phyloP scores from a whole-genome alignment of 805 yeast genomes.

The Tetrapisispora taiwanensis region DNA sequence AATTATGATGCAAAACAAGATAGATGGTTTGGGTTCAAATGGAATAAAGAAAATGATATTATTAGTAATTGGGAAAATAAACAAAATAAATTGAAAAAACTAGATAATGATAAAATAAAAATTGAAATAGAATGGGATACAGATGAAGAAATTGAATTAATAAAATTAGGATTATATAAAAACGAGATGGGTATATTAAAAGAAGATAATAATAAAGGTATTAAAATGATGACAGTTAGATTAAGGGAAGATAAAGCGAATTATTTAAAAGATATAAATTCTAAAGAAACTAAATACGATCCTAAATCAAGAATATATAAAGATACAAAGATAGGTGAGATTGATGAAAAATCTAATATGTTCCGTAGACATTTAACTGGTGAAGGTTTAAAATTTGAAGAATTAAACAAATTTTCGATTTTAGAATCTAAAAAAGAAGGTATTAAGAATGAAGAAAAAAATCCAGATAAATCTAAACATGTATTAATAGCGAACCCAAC shows the following conservation, averaged over 20 bases:
- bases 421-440: constrained; percentile 28
- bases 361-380: constrained; percentile 48
- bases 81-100: constrained; percentile 5
- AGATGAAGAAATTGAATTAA: constrained; percentile 36
- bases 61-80: constrained; percentile 34
- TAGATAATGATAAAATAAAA: constrained; percentile 3
- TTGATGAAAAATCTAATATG: constrained; percentile 33
- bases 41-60: constrained; percentile 48
- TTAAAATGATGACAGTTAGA: constrained; percentile 33
- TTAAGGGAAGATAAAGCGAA: constrained; percentile 71
- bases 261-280: constrained; percentile 43
- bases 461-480: constrained; percentile 20
- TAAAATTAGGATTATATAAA: constrained; percentile 31
- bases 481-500: constrained; percentile 31
- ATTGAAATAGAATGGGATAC: constrained; percentile 26
- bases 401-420: constrained; percentile 42
- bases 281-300: constrained; percentile 39
- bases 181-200: constrained; percentile 14
- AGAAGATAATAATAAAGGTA: constrained; percentile 8
- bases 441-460: constrained; percentile 19
- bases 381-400: constrained; percentile 45
- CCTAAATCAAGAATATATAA: constrained; percentile 41
- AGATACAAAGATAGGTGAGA: constrained; percentile 26
- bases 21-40: constrained; percentile 72
- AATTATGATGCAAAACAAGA: constrained; percentile 65